Percentiles rank a stretch among this genome's conserved stretches.
Conservation (phyloP, 1,284 basidiomycete species). For the Clitocybe nebularis region DNA sequence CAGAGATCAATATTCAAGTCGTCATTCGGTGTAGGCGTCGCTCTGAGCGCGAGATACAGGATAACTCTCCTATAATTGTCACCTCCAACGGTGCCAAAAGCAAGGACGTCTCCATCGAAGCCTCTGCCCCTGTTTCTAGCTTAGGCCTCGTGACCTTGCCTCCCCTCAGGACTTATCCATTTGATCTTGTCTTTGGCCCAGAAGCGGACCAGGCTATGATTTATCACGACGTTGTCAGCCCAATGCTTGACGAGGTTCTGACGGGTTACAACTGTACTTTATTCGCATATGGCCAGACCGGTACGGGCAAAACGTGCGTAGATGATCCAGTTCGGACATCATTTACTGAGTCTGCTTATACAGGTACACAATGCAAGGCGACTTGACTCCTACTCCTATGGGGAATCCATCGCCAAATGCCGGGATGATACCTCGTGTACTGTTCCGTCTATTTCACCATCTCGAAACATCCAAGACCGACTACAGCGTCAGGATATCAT, state of each 20-base stretch:
- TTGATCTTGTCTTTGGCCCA: conserved; percentile 93
- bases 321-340: conserved; percentile 1
- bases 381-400: conserved; percentile 76
- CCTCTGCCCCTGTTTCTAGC: conserved; percentile 57
- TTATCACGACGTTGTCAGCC: conserved; percentile 90
- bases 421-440: conserved; percentile 95
- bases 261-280: conserved; percentile 97
- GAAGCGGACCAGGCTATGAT: conserved; percentile 96
- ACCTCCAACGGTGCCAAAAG: conserved; percentile 69
- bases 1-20: conserved; percentile 84
- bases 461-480: conserved; percentile 78
- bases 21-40: conserved; percentile 81
- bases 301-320: conserved; percentile 96
- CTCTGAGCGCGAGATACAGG: conserved; percentile 79
- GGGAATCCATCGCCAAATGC: conserved; percentile 88
- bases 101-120: conserved; percentile 78
- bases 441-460: conserved; percentile 90
- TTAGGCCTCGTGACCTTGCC: conserved; percentile 64
- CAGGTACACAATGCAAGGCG: conserved; percentile 95
- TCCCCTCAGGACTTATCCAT: conserved; percentile 82
- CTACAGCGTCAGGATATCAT: conserved; percentile 93
- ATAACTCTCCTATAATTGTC: conserved; percentile 82
- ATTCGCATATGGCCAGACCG: conserved; percentile 98
- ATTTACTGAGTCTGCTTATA: conserved; percentile 9
- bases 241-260: conserved; percentile 91